Percentiles rank a stretch among this genome's conserved stretches.
These are phyloP conservation scores for Hansenula sp. DNA, from an alignment of 1,139 yeast genomes.

Conservation along the genomic window DNA sequence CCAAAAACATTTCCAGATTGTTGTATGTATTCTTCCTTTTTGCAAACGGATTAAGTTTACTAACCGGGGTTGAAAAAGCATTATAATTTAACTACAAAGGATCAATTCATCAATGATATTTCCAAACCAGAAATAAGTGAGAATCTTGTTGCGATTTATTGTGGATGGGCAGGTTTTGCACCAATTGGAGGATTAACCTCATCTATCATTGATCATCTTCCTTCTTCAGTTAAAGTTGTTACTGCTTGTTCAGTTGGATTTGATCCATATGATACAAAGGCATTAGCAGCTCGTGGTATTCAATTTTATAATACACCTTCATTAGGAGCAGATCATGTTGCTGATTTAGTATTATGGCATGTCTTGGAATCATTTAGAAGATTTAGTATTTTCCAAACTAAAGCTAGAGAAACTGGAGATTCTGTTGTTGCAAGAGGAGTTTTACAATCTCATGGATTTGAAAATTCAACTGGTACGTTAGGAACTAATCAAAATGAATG, in stretches of 20 bases:
- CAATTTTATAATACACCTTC: conserved; percentile 60
- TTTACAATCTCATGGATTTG: conserved; percentile 33
- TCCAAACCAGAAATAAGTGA: no score
- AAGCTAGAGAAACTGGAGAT: conserved; percentile 32
- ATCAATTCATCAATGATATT: conserved; percentile 36
- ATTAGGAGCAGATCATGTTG: conserved; percentile 66
- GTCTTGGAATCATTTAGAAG: conserved; percentile 62
- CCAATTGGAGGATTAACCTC: conserved; percentile 46
- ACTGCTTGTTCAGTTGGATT: conserved; percentile 63
- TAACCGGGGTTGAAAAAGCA: conserved; percentile 7
- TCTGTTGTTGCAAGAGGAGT: conserved; percentile 31
- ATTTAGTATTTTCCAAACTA: conserved; percentile 43
- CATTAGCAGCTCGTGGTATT: conserved; percentile 36
- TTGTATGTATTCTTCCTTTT: no score
- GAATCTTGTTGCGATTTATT: conserved; percentile 47
- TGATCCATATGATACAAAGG: conserved; percentile 48
- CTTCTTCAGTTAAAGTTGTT: conserved; percentile 46
- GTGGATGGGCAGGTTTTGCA: conserved; percentile 54
- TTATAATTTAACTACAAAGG: conserved; percentile 36
- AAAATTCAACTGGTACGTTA: conserved; percentile 31
- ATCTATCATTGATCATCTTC: conserved; percentile 36
- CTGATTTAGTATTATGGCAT: conserved; percentile 71
- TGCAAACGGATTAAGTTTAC: no score
- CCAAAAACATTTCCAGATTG: conserved; percentile 36
- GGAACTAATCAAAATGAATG: conserved; percentile 23